A percentile compares a stretch with the other conserved stretches of the same genome.
These are phyloP conservation scores for Xylariales sp. DNA, from an alignment of 2,329 filamentous ascomycete genomes.

Conservation along the genomic window DNA sequence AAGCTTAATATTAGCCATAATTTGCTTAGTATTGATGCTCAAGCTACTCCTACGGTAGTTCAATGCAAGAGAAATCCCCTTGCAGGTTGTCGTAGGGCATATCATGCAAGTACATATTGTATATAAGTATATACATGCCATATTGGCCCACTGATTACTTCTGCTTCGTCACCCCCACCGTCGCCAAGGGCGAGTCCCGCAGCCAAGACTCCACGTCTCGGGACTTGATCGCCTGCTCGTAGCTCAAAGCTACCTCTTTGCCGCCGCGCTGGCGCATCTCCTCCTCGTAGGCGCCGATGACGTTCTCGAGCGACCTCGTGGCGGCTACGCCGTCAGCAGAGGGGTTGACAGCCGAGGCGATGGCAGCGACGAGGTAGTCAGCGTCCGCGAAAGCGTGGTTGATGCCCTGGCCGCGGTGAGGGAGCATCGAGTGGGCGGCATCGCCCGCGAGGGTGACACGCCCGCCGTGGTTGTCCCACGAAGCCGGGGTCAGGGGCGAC, in stretches of 20 bases:
- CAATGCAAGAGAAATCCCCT: no score
- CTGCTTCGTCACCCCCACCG: no score
- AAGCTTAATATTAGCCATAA: no score
- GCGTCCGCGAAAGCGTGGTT: neutral
- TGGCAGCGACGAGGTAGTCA: neutral
- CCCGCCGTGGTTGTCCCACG: neutral
- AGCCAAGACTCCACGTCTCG: neutral
- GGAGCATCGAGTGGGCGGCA: constrained; percentile 1
- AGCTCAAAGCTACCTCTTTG: neutral
- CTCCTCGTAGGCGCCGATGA: neutral
- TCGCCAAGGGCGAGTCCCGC: neutral
- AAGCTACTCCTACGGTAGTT: no score
- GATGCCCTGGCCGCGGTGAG: neutral
- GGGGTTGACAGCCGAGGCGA: neutral
- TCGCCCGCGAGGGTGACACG: neutral
- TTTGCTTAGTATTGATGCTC: no score
- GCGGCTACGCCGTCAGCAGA: no score
- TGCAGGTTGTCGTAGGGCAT: no score
- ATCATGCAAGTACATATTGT: no score
- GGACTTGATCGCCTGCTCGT: neutral
- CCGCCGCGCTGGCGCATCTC: neutral
- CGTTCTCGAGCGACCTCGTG: neutral
- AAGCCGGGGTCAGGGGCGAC: neutral
- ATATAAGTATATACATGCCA: no score
- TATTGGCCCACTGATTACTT: no score